Percentiles rank a stretch among this genome's conserved stretches.
Conservation (phyloP, 176 grass and related monocot species). For the Musa itinerans region DNA sequence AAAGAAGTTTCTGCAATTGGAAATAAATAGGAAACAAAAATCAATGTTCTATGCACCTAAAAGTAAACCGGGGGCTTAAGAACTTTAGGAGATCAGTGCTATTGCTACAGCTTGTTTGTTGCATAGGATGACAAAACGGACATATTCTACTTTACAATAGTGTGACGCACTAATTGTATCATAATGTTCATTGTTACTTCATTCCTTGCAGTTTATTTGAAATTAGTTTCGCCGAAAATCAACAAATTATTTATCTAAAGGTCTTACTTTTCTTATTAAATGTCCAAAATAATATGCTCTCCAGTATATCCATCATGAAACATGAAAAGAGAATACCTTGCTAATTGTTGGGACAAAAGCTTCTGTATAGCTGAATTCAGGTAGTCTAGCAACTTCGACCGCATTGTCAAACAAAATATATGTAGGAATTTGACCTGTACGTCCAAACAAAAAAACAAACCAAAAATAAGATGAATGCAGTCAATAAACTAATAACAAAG, state of each 20-base stretch:
- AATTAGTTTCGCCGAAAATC: not conserved
- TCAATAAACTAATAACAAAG: conserved; percentile 12
- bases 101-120: too few species aligned
- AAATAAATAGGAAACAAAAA: conserved; percentile 22
- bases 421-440: conserved; percentile 73
- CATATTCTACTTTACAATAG: too few species aligned
- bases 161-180: not conserved
- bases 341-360: conserved; percentile 55
- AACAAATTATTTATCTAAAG: not conserved
- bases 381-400: conserved; percentile 66
- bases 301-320: not conserved
- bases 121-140: not conserved
- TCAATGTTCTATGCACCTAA: not conserved
- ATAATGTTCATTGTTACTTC: not conserved
- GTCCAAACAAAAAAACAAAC: conserved; percentile 12
- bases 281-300: not conserved
- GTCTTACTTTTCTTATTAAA: not conserved
- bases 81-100: not conserved
- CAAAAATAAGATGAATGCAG: not conserved
- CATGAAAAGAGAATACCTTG: conserved; percentile 35
- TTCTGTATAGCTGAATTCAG: conserved; percentile 63
- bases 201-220: not conserved
- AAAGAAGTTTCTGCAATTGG: conserved; percentile 82
- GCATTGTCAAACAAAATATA: conserved; percentile 93
- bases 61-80: too few species aligned